phyloP scores from a whole-genome alignment of 495 filamentous ascomycete genomes.

The Daldinia childiae region DNA sequence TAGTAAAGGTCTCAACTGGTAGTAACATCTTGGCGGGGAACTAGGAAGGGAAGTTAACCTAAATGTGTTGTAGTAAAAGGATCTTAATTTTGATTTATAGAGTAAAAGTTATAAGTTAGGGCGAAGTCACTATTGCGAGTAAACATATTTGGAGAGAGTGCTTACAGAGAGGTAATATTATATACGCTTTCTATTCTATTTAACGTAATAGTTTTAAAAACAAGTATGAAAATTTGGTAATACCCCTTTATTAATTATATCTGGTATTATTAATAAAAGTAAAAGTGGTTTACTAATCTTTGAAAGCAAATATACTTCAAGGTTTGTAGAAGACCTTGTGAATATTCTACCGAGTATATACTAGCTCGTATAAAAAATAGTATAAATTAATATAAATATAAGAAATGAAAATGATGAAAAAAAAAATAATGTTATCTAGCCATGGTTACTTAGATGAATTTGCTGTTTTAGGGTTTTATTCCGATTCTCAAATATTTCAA shows the following conservation, averaged over 20 bases:
- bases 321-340: conserved; percentile 2
- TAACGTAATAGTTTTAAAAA: conserved; percentile 1
- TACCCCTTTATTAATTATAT: conserved; percentile 4
- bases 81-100: conserved; percentile 2
- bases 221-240: conserved; percentile 6
- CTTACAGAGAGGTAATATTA: conserved; percentile 2
- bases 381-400: not conserved
- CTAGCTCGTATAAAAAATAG: conserved; percentile 9
- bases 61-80: conserved; percentile 2
- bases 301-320: conserved; percentile 4
- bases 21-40: conserved; percentile 1
- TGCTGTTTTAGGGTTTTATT: conserved; percentile 1
- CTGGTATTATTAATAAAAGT: conserved; percentile 5
- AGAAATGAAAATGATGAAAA: conserved; percentile 7
- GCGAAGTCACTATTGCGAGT: conserved; percentile 4
- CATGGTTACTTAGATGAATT: conserved; percentile 7
- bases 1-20: conserved; percentile 8
- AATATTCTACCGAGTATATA: conserved; percentile 3
- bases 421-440: conserved; percentile 6
- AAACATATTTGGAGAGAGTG: conserved; percentile 5
- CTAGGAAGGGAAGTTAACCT: conserved; percentile 8
- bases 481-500: not conserved
- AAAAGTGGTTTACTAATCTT: conserved; percentile 3
- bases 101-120: conserved; percentile 5
- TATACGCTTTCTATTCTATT: conserved; percentile 7